phyloP scores from a whole-genome alignment of 495 filamentous ascomycete species.

The Hypoxylon lienhwacheense region DNA sequence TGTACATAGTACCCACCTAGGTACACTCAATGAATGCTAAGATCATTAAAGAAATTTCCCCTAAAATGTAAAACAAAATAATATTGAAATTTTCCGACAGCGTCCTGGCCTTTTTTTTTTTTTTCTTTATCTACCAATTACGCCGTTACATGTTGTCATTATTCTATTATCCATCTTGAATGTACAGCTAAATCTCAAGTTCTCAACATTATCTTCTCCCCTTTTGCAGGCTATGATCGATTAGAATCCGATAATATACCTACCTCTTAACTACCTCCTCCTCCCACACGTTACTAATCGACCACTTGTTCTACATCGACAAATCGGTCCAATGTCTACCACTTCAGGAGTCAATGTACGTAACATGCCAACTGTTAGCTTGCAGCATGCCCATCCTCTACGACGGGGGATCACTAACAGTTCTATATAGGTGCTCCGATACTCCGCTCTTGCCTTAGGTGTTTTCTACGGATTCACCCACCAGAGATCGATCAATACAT shows the following conservation, averaged over 20 bases:
- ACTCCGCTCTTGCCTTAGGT: constrained; percentile 83
- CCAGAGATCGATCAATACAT: constrained; percentile 71
- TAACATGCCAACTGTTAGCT: constrained; percentile 20
- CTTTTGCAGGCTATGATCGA: constrained; percentile 29
- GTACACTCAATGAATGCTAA: not conserved
- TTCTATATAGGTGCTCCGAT: constrained; percentile 80
- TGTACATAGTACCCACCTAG: too few species aligned
- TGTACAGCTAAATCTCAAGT: too few species aligned
- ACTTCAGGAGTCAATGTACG: constrained; percentile 66
- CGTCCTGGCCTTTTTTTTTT: constrained; percentile 24
- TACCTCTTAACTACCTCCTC: too few species aligned
- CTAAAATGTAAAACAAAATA: constrained; percentile 20
- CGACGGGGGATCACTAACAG: constrained; percentile 21
- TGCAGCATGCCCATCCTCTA: constrained; percentile 20
- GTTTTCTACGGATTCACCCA: constrained; percentile 91
- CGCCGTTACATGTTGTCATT: constrained; percentile 20
- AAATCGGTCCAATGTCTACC: constrained; percentile 52
- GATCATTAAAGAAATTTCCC: not conserved
- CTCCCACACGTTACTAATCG: constrained; percentile 24
- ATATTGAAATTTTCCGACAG: constrained; percentile 37
- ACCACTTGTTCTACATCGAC: constrained; percentile 23
- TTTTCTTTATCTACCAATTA: too few species aligned
- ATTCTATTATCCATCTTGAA: constrained; percentile 17
- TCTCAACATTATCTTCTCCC: constrained; percentile 27
- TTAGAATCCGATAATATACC: constrained; percentile 37